Base-by-base conservation (phyloP, 345 rosid genomes). In the Cochlearia excelsa region DNA sequence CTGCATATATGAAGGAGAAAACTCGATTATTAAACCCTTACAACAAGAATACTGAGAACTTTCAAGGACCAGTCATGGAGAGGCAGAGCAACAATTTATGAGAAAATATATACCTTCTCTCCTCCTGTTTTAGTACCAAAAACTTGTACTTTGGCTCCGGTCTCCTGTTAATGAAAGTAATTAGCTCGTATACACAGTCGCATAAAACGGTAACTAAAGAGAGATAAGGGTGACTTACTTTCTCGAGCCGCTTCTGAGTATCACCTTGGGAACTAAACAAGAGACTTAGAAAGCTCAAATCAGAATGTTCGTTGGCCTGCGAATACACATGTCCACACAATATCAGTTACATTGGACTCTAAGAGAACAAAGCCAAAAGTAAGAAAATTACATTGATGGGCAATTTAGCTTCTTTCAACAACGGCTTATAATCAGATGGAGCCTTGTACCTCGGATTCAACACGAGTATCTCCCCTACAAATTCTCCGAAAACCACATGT, bases 211-310 rank as follows among this genome's bases (percentile, higher is more conserved):
- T 11, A 23, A 57, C 43, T 30, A 34, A 33, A 49, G 51, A 45
- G 30, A 57, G 11, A 26, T 31, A 37, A 33, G 59, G 35, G 51
- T 53, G 50, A 46, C 75, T 63, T 77, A 85, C 97, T 84, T 82
- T 93, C 71, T 89, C 95, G 35, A 93, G 72, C 54, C 78, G 81
- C 69, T 81, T 87, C 77, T 59, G 83, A 71, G 90, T 85, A 63
- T 85, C 96, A 65, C 84, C 80, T 70, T 80, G 90, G 61, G 86
- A 83, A 70, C 99, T 90, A 71, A 82, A 80, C 66, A 93, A 82
- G 53, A 87, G 81, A 57, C 82, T 78, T 57, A 84, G 54, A 71
- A 87, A 87, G 78, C 85, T 87, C 74, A 74, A 78, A 62, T 82
- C 87, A 65, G 84, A 87, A 77, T 82, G 68, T 53, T 83, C 81